Evolutionary conservation across 2,329 filamentous ascomycete species (phyloP).

Genomic region (Nectriaceae sp.): DNA sequence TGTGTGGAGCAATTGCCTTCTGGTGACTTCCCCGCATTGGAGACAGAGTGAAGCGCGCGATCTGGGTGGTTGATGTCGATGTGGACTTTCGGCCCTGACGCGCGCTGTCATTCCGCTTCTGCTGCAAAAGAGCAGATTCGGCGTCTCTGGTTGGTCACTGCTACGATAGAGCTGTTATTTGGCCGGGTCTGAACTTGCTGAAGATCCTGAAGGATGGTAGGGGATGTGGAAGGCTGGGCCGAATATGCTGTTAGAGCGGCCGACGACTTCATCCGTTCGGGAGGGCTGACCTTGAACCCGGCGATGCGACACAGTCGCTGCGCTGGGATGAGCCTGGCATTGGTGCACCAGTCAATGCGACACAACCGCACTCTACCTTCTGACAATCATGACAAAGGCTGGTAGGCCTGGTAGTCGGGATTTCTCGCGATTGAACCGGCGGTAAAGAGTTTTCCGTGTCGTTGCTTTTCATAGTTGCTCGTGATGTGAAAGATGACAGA

Average conservation of each 20-base stretch:
- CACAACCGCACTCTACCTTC: not conserved
- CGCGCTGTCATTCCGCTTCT: slow-evolving; percentile 6
- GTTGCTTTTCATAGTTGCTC: not conserved
- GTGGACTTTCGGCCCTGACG: slow-evolving; percentile 16
- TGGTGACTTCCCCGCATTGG: slow-evolving; percentile 24
- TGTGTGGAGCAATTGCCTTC: slow-evolving; percentile 25
- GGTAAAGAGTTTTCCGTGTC: not conserved
- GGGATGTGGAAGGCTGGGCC: slow-evolving; percentile 4
- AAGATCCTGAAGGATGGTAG: not conserved
- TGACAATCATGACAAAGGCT: not conserved
- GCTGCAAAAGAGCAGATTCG: slow-evolving; percentile 4
- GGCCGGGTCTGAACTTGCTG: slow-evolving; percentile 4
- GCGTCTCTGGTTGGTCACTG: slow-evolving; percentile 17
- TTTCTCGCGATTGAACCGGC: not conserved
- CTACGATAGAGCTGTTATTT: slow-evolving; percentile 11
- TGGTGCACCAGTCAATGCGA: not conserved
- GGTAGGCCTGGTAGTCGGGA: not conserved
- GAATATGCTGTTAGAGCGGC: slow-evolving; percentile 4
- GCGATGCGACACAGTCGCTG: not conserved
- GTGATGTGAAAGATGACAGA: too few species aligned
- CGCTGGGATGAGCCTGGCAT: slow-evolving; percentile 9
- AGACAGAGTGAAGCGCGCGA: slow-evolving; percentile 3
- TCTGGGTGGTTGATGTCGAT: slow-evolving; percentile 21
- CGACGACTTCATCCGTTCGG: too few species aligned
- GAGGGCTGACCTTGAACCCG: slow-evolving; percentile 1